phyloP scores from a whole-genome alignment of 169 alveolate genomes.

The Cryptosporidium viatorum region DNA sequence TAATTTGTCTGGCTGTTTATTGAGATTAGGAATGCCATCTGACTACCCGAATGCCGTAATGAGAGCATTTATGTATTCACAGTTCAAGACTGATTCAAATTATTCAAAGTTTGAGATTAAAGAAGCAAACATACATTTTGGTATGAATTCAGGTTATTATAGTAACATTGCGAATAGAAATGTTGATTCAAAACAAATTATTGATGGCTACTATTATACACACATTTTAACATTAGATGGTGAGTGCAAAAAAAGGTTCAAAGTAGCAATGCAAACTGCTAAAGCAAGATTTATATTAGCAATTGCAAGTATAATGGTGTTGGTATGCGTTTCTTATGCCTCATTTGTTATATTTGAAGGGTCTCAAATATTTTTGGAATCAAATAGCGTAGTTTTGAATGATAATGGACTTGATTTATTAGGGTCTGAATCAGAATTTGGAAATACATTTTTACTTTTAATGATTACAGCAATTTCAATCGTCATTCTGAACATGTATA shows the following conservation, averaged over 20 bases:
- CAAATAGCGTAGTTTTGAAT: neutral
- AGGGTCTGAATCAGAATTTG: neutral
- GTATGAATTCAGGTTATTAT: neutral
- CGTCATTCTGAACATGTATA: neutral
- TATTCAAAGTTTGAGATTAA: neutral
- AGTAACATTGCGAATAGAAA: neutral
- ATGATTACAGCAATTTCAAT: neutral
- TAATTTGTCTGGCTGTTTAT: constrained; percentile 50
- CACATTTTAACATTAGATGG: constrained; percentile 32
- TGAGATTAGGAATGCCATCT: constrained; percentile 47
- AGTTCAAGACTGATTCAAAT: constrained; percentile 18
- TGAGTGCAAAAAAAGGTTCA: constrained; percentile 3
- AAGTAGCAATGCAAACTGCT: constrained; percentile 4
- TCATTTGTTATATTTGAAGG: constrained; percentile 39
- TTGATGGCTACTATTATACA: neutral
- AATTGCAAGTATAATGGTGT: constrained; percentile 29
- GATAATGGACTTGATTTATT: neutral
- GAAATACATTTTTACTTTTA: constrained; percentile 1
- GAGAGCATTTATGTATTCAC: constrained; percentile 52
- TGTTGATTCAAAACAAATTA: neutral
- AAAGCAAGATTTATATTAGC: constrained; percentile 38
- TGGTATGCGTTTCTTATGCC: constrained; percentile 34
- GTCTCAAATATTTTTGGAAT: constrained; percentile 23
- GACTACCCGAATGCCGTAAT: constrained; percentile 47
- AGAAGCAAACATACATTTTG: neutral